Conservation (phyloP, 768 basidiomycete species). For the Pleurotus djamor region DNA sequence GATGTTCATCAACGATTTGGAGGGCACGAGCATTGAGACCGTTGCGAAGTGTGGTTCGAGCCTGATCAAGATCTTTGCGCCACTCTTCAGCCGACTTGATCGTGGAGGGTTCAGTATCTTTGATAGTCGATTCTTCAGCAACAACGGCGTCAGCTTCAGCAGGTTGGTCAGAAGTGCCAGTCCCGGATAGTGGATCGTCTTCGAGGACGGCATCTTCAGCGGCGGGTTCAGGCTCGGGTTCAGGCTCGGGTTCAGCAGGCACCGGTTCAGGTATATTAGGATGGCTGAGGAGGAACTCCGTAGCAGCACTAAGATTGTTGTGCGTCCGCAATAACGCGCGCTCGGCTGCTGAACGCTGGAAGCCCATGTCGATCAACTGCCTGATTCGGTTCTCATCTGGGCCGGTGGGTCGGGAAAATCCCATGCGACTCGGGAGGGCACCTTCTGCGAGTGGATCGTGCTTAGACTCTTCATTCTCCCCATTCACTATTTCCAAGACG, state of each 20-base stretch:
- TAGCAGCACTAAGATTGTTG: constrained; percentile 88
- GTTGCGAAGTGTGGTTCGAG: constrained; percentile 63
- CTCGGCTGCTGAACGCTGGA: constrained; percentile 84
- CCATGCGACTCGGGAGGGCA: not conserved
- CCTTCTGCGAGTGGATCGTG: constrained; percentile 29
- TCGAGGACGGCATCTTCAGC: constrained; percentile 22
- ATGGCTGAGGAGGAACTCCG: constrained; percentile 82
- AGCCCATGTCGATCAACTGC: constrained; percentile 95
- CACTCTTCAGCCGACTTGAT: constrained; percentile 58
- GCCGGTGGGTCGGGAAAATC: constrained; percentile 23
- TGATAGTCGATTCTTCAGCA: not conserved
- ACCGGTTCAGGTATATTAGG: constrained; percentile 76
- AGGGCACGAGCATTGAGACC: constrained; percentile 71
- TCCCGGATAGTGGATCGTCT: constrained; percentile 12
- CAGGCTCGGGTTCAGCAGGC: constrained; percentile 18
- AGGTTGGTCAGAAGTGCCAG: constrained; percentile 16
- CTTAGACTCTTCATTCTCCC: constrained; percentile 74
- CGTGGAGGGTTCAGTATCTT: constrained; percentile 6
- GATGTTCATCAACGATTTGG: constrained; percentile 80
- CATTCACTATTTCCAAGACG: constrained; percentile 78
- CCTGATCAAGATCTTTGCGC: constrained; percentile 61
- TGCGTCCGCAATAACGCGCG: constrained; percentile 80
- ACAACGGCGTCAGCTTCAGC: constrained; percentile 12
- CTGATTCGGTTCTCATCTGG: constrained; percentile 79
- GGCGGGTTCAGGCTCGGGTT: constrained; percentile 15